Conservation (phyloP, 495 filamentous ascomycete species). For the Pseudevernia furfuracea region DNA sequence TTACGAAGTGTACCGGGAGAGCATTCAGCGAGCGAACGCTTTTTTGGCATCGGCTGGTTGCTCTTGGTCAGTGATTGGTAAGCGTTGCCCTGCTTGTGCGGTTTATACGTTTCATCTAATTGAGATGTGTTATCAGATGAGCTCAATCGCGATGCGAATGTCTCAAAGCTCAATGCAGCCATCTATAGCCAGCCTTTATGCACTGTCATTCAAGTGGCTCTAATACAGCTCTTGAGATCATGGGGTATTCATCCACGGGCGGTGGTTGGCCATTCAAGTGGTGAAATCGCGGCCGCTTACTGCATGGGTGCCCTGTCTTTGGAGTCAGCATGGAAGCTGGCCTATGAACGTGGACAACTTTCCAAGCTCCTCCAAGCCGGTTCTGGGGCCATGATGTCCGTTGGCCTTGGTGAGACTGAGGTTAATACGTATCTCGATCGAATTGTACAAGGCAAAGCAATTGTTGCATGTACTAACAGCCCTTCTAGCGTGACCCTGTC, state of each 20-base stretch:
- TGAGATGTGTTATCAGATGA: neutral
- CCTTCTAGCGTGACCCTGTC: conserved; percentile 53
- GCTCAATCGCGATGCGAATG: neutral
- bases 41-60: conserved; percentile 3
- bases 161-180: neutral
- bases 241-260: conserved; percentile 24
- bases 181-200: conserved; percentile 25
- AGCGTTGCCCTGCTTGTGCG: neutral
- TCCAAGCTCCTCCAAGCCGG: conserved; percentile 12
- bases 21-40: conserved; percentile 25
- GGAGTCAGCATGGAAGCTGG: conserved; percentile 20
- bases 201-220: conserved; percentile 30
- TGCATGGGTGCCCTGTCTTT: conserved; percentile 15
- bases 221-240: conserved; percentile 25
- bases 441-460: conserved; percentile 16
- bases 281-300: conserved; percentile 29
- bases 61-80: conserved; percentile 14
- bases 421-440: conserved; percentile 23
- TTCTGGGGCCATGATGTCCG: conserved; percentile 31
- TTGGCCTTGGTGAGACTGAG: conserved; percentile 24
- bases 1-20: conserved; percentile 21
- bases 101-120: neutral
- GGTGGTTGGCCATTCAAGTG: conserved; percentile 26
- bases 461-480: conserved; percentile 47
- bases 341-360: conserved; percentile 25